phyloP scores from a whole-genome alignment of 2,329 filamentous ascomycete species.

The Colletotrichum endophyticum region DNA sequence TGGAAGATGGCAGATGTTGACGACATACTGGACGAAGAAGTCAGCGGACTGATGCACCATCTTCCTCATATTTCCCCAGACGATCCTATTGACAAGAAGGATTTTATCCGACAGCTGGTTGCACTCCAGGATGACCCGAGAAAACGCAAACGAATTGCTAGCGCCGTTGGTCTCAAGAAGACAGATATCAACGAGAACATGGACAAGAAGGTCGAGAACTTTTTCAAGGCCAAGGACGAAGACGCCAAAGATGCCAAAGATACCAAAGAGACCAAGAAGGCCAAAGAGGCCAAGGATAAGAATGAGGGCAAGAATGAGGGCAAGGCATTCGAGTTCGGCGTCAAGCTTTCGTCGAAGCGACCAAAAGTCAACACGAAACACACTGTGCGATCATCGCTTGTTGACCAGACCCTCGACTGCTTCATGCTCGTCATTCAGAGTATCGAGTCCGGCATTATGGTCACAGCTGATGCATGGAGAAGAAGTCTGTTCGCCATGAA shows the following conservation, averaged over 20 bases:
- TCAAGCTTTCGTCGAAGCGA: constrained; percentile 11
- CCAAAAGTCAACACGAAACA: not conserved
- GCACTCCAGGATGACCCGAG: not conserved
- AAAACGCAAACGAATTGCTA: not conserved
- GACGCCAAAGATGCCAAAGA: not conserved
- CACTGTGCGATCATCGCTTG: not conserved
- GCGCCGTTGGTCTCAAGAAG: not conserved
- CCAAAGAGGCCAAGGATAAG: not conserved
- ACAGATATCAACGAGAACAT: not conserved
- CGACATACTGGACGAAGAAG: not conserved
- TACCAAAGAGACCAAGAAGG: not conserved
- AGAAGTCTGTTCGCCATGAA: not conserved
- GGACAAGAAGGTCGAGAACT: not conserved
- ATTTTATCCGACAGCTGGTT: not conserved
- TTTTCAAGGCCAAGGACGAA: not conserved
- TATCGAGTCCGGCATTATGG: constrained; percentile 7
- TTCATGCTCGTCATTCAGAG: constrained; percentile 24
- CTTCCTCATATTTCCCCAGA: not conserved
- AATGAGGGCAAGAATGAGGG: not conserved
- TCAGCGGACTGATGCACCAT: not conserved
- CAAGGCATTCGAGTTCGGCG: constrained; percentile 24
- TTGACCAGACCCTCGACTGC: constrained; percentile 24
- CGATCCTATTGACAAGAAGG: not conserved
- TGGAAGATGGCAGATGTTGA: not conserved
- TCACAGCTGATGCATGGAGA: not conserved